Base-by-base conservation (phyloP, 805 yeast genomes). In the Zygoascus bituminiphila region DNA sequence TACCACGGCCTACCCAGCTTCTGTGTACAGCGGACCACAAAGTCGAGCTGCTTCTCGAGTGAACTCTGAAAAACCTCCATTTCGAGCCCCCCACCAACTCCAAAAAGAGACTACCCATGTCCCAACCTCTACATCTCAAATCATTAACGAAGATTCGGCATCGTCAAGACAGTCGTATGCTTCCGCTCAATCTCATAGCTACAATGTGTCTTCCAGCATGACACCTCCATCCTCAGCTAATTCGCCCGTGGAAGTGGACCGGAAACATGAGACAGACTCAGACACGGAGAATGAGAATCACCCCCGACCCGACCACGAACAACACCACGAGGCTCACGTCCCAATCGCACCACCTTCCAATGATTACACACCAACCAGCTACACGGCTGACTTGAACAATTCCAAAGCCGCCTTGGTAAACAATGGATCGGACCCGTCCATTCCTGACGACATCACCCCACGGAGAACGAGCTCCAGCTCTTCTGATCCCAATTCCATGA, bases 1-100 rank as follows among this genome's bases (percentile, higher is more conserved):
- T 21, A 33, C 29, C 17, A 41, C 14, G 6, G 38, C 42, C 5
- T 54, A 50, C 33, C 59, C 59, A n/a, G 5, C 20, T 3, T 36
- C 39, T 12, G 22, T 36, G 17, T 19, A 19, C 17, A 47, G 51
- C 10, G 33, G 33, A 7, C 33, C 33, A 4, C 38, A 51, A 43
- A 24, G 49, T 53, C 33, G 33, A 15, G 33, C 33, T 29, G 33
- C 7, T 4, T 29, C 33, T 2, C 10, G 3, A 6, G 33, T 29
- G 33, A 4, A 15, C n/a, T 29, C 33, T 5, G 33, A 29, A 7
- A 29, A 29, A 6, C 33, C 33, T 6, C 33, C 9, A 15, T 29
- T 29, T 6, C 33, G 33, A 15, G 33, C 33, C 3, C 33, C 33
- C 33, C 33, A 29, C 33, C 33, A 29, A 29, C 33, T 29, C 15